A percentile compares a stretch with the other conserved stretches of the same genome.
These are phyloP conservation scores for Diaporthe humulicola DNA, from an alignment of 2,329 filamentous ascomycete species.

Conservation along the genomic window DNA sequence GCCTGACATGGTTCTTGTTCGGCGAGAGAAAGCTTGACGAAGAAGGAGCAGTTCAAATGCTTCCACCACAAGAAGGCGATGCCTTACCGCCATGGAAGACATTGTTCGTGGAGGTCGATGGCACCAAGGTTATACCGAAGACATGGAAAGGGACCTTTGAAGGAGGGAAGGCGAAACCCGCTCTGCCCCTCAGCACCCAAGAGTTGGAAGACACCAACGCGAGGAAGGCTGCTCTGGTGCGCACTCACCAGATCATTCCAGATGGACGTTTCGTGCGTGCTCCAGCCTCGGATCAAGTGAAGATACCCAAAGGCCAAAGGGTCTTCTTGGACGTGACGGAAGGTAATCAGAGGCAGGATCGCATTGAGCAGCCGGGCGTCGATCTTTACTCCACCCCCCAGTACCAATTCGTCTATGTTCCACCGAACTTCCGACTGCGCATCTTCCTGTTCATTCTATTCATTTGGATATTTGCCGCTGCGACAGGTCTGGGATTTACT, in stretches of 20 bases:
- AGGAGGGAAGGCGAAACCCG: conserved; percentile 60
- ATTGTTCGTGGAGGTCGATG: conserved; percentile 61
- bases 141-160: conserved; percentile 71
- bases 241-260: conserved; percentile 67
- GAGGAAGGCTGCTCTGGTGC: conserved; percentile 62
- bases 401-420: conserved; percentile 83
- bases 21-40: conserved; percentile 85
- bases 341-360: conserved; percentile 74
- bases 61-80: conserved; percentile 48
- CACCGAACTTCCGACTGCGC: conserved; percentile 84
- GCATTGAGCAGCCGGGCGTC: conserved; percentile 67
- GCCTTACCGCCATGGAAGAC: conserved; percentile 55
- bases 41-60: conserved; percentile 75
- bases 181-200: conserved; percentile 49
- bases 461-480: conserved; percentile 93
- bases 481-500: conserved; percentile 87
- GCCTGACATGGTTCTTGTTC: conserved; percentile 94
- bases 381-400: conserved; percentile 69
- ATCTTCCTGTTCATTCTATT: conserved; percentile 88
- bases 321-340: conserved; percentile 86
- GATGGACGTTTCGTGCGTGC: conserved; percentile 90
- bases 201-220: conserved; percentile 53
- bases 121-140: conserved; percentile 60
- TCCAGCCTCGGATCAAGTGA: conserved; percentile 95
- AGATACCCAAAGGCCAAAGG: conserved; percentile 84